These are phyloP conservation scores for Brasenia schreberi DNA, from an alignment of 164 flowering plant species.

Conservation along the genomic window DNA sequence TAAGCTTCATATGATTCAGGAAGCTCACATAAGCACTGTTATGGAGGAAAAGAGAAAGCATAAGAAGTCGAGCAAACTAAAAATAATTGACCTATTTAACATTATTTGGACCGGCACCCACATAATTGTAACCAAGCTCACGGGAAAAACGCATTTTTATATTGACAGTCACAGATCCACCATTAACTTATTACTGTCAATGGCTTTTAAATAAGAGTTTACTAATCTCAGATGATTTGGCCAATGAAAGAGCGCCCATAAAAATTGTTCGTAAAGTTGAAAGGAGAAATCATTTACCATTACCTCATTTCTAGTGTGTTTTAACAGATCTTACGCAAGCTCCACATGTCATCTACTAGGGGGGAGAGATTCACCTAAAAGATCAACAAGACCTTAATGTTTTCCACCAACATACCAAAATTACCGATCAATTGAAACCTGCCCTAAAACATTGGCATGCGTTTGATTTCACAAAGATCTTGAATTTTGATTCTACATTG, in stretches of 20 bases:
- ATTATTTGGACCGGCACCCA: not conserved
- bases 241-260: no score
- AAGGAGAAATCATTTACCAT: no score
- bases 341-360: no score
- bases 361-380: no score
- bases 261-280: no score
- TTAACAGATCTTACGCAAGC: no score
- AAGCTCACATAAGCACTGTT: conserved; percentile 85
- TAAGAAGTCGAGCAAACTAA: not conserved
- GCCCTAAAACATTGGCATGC: no score
- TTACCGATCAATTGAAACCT: not conserved
- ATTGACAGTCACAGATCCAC: not conserved
- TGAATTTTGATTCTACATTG: not conserved
- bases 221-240: no score
- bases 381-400: not conserved
- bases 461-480: no score
- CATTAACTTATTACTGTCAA: no score
- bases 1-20: conserved; percentile 99
- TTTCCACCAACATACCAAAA: not conserved
- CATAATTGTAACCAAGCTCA: not conserved
- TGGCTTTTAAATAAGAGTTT: no score
- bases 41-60: not conserved
- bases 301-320: no score
- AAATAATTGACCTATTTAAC: not conserved
- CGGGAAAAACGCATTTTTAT: not conserved